Evolutionary conservation across 2,329 filamentous ascomycete genomes (phyloP).

Genomic region (Paecilomyces niveus): DNA sequence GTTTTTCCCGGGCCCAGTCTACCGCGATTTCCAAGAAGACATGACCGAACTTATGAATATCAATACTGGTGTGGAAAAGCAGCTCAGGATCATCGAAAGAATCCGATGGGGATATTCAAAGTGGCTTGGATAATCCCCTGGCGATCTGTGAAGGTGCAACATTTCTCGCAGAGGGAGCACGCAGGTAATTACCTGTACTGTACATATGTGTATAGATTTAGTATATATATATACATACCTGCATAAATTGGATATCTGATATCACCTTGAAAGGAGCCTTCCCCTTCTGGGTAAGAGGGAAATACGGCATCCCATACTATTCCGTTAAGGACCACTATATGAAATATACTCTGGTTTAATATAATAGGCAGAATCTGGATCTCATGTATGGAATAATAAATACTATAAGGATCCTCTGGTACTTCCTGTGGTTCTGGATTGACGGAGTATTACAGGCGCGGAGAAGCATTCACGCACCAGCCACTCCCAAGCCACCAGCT

Average conservation of each 20-base stretch:
- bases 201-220: neutral
- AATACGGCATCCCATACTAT: too few relatives aligned
- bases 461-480: neutral
- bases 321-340: too few relatives aligned
- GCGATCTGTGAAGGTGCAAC: neutral
- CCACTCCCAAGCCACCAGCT: neutral
- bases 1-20: constrained; percentile 66
- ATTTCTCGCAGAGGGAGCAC: neutral
- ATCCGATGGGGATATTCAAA: constrained; percentile 86
- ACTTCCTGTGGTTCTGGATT: neutral
- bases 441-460: neutral
- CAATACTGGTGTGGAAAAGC: constrained; percentile 65
- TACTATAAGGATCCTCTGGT: neutral
- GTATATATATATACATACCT: neutral
- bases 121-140: constrained; percentile 47
- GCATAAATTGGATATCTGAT: neutral
- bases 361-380: too few relatives aligned
- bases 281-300: too few relatives aligned
- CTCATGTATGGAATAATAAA: too few relatives aligned
- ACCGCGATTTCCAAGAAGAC: constrained; percentile 82
- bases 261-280: neutral
- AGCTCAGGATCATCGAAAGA: constrained; percentile 71
- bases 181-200: neutral
- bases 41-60: constrained; percentile 79
- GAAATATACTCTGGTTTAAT: too few relatives aligned